Evolutionary conservation across 768 basidiomycete genomes (phyloP).

Genomic region (Amanita jacksonii): DNA sequence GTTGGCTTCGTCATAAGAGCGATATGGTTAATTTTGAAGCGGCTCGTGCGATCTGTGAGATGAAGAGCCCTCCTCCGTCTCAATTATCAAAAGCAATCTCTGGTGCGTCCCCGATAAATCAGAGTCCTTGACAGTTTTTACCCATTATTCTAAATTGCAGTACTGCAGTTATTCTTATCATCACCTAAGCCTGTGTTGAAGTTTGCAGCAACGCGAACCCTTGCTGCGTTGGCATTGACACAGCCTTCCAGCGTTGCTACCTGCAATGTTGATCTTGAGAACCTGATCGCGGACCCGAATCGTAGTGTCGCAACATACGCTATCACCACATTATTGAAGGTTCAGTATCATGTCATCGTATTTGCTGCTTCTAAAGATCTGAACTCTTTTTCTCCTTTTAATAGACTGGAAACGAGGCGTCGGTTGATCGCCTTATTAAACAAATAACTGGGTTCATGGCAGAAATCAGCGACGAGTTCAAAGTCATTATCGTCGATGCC

Average conservation of each 20-base stretch:
- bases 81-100: slow-evolving; percentile 86
- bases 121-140: neutral
- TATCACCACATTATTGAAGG: slow-evolving; percentile 96
- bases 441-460: slow-evolving; percentile 99
- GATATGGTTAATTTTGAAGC: slow-evolving; percentile 99
- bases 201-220: slow-evolving; percentile 94
- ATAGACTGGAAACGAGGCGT: slow-evolving; percentile 97
- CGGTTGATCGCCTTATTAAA: slow-evolving; percentile 97
- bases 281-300: slow-evolving; percentile 91
- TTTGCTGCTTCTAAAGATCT: too few species aligned
- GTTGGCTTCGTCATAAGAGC: slow-evolving; percentile 95
- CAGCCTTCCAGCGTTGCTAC: slow-evolving; percentile 82
- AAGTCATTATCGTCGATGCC: slow-evolving; percentile 98
- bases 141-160: slow-evolving; percentile 28
- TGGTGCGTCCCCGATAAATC: slow-evolving; percentile 42
- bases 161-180: slow-evolving; percentile 91
- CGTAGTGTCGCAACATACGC: slow-evolving; percentile 97
- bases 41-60: slow-evolving; percentile 93
- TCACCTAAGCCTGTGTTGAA: slow-evolving; percentile 93
- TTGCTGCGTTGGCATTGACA: slow-evolving; percentile 78
- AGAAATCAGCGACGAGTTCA: slow-evolving; percentile 99
- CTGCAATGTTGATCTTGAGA: slow-evolving; percentile 96
- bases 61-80: slow-evolving; percentile 69
- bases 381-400: slow-evolving; percentile 2
- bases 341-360: slow-evolving; percentile 17